Evolutionary conservation across 1,284 basidiomycete genomes (phyloP).

Genomic region (Clitocybe nebularis): DNA sequence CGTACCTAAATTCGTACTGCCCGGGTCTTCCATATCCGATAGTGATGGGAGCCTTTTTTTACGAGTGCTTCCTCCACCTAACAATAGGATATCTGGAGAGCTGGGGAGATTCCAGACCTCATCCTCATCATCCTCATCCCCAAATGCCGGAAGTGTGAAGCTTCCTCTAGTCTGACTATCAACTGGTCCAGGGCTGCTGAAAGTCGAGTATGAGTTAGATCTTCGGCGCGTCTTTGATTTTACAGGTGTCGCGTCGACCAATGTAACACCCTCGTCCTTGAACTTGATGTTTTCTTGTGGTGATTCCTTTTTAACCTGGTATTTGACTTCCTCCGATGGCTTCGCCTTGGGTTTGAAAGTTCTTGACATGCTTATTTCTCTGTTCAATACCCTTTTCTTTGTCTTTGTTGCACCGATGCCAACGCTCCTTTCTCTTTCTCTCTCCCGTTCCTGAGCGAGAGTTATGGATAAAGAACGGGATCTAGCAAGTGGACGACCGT

Average conservation of each 20-base stretch:
- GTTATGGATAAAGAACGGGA: constrained; percentile 65
- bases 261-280: constrained; percentile 38
- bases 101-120: constrained; percentile 36
- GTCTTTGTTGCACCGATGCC: constrained; percentile 27
- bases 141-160: constrained; percentile 4
- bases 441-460: constrained; percentile 51
- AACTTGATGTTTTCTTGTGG: constrained; percentile 10
- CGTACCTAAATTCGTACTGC: too few species aligned
- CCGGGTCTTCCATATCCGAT: too few species aligned
- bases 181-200: constrained; percentile 6
- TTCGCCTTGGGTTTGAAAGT: constrained; percentile 49
- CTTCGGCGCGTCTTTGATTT: constrained; percentile 29
- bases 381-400: constrained; percentile 47
- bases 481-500: constrained; percentile 22
- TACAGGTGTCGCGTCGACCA: constrained; percentile 58
- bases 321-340: constrained; percentile 14
- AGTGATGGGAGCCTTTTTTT: too few species aligned
- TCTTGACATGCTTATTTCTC: constrained; percentile 72
- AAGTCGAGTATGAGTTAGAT: constrained; percentile 9
- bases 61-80: constrained; percentile 17
- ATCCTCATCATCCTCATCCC: constrained; percentile 17
- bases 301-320: constrained; percentile 18
- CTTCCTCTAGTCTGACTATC: constrained; percentile 1
- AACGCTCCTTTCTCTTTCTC: constrained; percentile 43
- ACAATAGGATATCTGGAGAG: constrained; percentile 34